These are phyloP conservation scores for Xylaria sp. DNA, from an alignment of 2,329 filamentous ascomycete species.

Conservation along the genomic window DNA sequence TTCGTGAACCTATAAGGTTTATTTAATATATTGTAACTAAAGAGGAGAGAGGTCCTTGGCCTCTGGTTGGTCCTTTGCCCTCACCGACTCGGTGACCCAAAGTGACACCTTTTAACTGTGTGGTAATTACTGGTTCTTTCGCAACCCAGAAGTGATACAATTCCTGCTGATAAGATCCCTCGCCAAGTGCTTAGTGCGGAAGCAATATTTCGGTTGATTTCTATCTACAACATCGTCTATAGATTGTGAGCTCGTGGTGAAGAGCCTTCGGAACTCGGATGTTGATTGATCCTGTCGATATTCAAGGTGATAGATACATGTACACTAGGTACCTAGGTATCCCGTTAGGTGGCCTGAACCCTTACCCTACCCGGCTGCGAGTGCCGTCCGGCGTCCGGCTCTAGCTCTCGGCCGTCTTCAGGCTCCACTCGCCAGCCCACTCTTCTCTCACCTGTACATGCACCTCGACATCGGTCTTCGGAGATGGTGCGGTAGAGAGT, in stretches of 20 bases:
- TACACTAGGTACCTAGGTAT: not conserved
- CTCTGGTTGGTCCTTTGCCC: no score
- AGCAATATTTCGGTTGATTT: not conserved
- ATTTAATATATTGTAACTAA: no score
- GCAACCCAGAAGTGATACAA: not conserved
- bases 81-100: no score
- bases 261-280: no score
- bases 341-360: not conserved
- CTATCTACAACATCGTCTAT: not conserved
- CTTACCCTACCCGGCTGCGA: not conserved
- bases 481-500: conserved; percentile 10
- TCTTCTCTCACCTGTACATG: conserved; percentile 2
- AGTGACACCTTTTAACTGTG: no score
- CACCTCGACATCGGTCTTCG: conserved; percentile 11
- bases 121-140: not conserved
- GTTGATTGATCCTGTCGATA: not conserved
- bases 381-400: not conserved
- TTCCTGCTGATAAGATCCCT: not conserved
- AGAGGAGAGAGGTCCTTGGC: no score
- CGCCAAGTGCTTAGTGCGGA: not conserved
- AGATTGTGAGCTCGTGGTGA: no score
- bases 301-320: not conserved
- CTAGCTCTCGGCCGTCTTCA: conserved; percentile 5
- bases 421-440: conserved; percentile 9
- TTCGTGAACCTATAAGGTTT: no score